Evolutionary conservation across 2,329 filamentous ascomycete species (phyloP).

Genomic region (Penicillium polonicum): DNA sequence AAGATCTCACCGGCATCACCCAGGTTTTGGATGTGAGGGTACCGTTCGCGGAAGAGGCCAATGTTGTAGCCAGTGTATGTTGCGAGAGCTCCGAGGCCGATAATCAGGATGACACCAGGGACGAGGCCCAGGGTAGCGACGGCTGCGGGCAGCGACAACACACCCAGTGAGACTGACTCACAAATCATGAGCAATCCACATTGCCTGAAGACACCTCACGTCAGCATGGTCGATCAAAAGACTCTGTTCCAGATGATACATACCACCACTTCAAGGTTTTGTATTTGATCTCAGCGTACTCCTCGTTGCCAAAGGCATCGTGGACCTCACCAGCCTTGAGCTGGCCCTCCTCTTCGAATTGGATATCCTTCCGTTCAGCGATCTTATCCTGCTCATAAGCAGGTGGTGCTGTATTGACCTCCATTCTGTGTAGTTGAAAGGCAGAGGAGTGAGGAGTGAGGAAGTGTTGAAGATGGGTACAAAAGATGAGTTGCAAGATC

Average conservation of each 20-base stretch:
- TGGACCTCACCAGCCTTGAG: constrained; percentile 24
- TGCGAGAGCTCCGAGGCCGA: constrained; percentile 55
- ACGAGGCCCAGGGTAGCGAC: constrained; percentile 25
- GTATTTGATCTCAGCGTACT: constrained; percentile 28
- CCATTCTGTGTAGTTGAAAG: constrained; percentile 16
- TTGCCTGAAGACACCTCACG: constrained; percentile 15
- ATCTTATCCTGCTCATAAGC: constrained; percentile 25
- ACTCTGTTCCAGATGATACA: not conserved
- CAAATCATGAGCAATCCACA: constrained; percentile 29
- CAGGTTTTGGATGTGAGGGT: constrained; percentile 63
- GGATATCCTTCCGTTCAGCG: constrained; percentile 14
- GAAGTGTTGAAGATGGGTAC: not conserved
- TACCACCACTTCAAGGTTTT: constrained; percentile 30
- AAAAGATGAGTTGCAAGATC: not conserved
- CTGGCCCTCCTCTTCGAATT: constrained; percentile 18
- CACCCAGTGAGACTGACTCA: constrained; percentile 29
- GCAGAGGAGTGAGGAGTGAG: not conserved
- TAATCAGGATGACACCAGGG: constrained; percentile 53
- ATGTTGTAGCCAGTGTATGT: constrained; percentile 62
- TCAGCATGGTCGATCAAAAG: not conserved
- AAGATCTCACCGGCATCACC: constrained; percentile 66
- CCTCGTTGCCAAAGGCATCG: constrained; percentile 28
- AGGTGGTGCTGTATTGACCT: constrained; percentile 18
- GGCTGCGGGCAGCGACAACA: constrained; percentile 23
- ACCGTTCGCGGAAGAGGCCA: constrained; percentile 56